Evolutionary conservation across 169 alveolate genomes (phyloP), one percentile per base, ranked within the genome.

Genomic region (Plasmodium fragile): DNA sequence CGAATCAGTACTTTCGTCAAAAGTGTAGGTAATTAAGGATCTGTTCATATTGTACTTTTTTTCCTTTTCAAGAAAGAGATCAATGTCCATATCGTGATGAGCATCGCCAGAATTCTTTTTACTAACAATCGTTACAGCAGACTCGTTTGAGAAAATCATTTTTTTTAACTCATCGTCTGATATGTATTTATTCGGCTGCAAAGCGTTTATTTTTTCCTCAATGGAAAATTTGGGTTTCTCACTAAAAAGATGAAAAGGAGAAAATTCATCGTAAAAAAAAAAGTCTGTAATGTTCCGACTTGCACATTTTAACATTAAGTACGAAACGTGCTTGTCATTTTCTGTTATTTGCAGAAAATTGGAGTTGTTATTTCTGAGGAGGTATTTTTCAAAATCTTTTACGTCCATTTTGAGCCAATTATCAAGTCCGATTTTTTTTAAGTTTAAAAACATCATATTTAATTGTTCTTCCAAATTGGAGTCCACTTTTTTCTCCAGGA

Each of bases 161-260:
- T 87, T 87, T 87, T 87, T 87, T 75, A 87, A 53, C 80, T 87
- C 89, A 18, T 87, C 89, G 45, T 87, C 93, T 34, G 93, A 45
- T 87, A 87, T 87, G 81, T 87, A 89, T 77, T 77, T 87, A 77
- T 87, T 87, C 71, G 65, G 73, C 80, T 87, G 89, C 71, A 87
- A 10, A 18, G 36, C n/a, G 69, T 87, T 87, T 77, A 87, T 75
- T 32, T 39, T 87, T 49, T 87, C 93, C 45, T 87, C 89, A 36
- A 87, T 87, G 4, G 93, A 87, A 59, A 75, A 53, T 77, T 87
- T 87, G 7, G 93, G 93, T 55, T 77, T 77, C 49, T 87, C 93
- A 77, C 77, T 75, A 87, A 87, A 87, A 77, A 87, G 87, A 87
- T 87, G 80, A 78, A 87, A 87, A 11, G 93, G 93, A 77, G 93